Evolutionary conservation across 805 yeast species (phyloP).

Genomic region (Pichia cephalocereana): DNA sequence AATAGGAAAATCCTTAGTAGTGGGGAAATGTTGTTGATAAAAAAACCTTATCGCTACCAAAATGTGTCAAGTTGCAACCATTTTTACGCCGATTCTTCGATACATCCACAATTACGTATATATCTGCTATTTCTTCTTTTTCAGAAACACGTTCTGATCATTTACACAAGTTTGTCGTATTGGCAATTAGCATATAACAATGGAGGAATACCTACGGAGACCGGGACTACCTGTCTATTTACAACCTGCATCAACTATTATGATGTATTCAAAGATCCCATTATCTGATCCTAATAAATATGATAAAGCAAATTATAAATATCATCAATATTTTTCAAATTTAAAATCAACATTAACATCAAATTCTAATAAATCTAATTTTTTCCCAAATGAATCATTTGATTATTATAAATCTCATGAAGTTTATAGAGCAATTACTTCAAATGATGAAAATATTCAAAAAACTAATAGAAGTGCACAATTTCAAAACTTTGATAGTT

Average conservation of each 20-base stretch:
- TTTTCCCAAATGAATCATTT: constrained; percentile 1
- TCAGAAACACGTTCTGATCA: too few relatives aligned
- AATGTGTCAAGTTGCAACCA: too few relatives aligned
- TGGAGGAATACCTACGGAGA: constrained; percentile 17
- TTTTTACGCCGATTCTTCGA: too few relatives aligned
- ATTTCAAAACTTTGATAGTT: constrained; percentile 12
- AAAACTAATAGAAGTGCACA: not conserved
- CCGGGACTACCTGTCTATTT: constrained; percentile 17
- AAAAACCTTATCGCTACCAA: too few relatives aligned
- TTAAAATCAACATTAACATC: not conserved
- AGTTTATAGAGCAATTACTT: constrained; percentile 6
- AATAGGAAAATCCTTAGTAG: too few relatives aligned
- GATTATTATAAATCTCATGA: constrained; percentile 7
- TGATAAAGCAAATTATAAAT: constrained; percentile 8
- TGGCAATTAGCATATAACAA: not conserved
- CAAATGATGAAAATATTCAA: not conserved
- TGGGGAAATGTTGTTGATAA: too few relatives aligned
- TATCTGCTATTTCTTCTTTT: too few relatives aligned
- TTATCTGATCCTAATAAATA: constrained; percentile 3
- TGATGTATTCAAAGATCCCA: constrained; percentile 10
- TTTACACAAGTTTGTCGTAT: too few relatives aligned
- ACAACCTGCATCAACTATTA: constrained; percentile 11
- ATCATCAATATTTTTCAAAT: constrained; percentile 18
- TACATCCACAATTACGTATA: too few relatives aligned
- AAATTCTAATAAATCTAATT: not conserved